Evolutionary conservation across 2,329 filamentous ascomycete genomes (phyloP).

Genomic region (Colletotrichum orbiculare): DNA sequence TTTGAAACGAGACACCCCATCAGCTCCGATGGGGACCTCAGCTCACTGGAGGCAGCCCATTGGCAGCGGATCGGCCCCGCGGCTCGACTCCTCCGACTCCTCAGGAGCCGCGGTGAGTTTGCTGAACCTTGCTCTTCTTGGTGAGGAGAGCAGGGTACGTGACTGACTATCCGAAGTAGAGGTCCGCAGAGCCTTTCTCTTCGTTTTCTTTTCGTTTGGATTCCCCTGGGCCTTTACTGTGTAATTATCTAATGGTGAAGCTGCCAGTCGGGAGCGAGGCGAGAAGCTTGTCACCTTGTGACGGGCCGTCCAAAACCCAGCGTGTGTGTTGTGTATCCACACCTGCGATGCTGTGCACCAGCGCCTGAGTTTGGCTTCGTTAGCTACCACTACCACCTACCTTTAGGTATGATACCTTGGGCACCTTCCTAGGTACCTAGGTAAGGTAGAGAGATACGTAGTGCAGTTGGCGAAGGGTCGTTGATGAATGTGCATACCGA

Average conservation of each 20-base stretch:
- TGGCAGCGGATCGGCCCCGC: conserved; percentile 30
- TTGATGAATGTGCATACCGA: too few relatives aligned
- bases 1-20: conserved; percentile 33
- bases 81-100: not conserved
- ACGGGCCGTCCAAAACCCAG: conserved; percentile 2
- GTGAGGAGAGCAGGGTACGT: not conserved
- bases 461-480: too few relatives aligned
- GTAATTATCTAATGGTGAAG: too few relatives aligned
- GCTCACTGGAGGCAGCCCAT: conserved; percentile 29
- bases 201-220: conserved; percentile 7
- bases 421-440: too few relatives aligned
- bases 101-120: conserved; percentile 14
- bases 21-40: conserved; percentile 16
- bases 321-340: not conserved
- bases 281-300: conserved; percentile 1
- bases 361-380: too few relatives aligned
- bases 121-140: not conserved
- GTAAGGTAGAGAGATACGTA: too few relatives aligned
- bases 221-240: conserved; percentile 4
- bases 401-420: too few relatives aligned
- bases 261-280: not conserved
- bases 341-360: too few relatives aligned
- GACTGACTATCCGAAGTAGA: not conserved
- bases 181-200: not conserved
- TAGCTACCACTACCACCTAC: too few relatives aligned